Evolutionary conservation across 805 yeast species (phyloP).

Genomic region (Citeromyces matritensis): DNA sequence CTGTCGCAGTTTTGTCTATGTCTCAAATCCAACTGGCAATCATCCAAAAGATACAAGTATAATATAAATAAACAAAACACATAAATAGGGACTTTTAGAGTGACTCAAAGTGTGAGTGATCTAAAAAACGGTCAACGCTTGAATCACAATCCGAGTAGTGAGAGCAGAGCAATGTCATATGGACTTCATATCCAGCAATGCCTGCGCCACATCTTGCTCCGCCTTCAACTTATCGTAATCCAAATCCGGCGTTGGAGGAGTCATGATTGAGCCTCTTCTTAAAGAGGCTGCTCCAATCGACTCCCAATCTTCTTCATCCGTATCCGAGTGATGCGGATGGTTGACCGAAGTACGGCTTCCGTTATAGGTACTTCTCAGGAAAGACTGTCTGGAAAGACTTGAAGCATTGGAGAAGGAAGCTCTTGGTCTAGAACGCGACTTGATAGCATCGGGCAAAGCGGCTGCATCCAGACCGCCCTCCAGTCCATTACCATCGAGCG

Average conservation of each 20-base stretch:
- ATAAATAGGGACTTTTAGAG: no score
- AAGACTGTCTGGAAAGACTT: slow-evolving; percentile 20
- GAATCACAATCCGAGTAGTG: no score
- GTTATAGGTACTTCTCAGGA: slow-evolving; percentile 10
- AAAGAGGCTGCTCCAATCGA: slow-evolving; percentile 69
- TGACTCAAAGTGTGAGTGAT: no score
- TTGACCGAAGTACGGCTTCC: background rate
- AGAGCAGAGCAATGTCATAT: slow-evolving; percentile 4
- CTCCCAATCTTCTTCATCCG: slow-evolving; percentile 98
- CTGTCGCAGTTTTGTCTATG: no score
- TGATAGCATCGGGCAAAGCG: slow-evolving; percentile 11
- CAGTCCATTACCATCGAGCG: slow-evolving; percentile 11
- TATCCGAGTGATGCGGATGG: slow-evolving; percentile 34
- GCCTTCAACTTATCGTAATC: slow-evolving; percentile 4
- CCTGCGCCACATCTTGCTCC: slow-evolving; percentile 19
- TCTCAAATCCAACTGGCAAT: no score
- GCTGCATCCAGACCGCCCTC: slow-evolving; percentile 9
- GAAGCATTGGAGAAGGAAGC: slow-evolving; percentile 19
- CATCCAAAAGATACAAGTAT: no score
- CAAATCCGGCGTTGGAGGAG: slow-evolving; percentile 8
- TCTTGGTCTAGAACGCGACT: slow-evolving; percentile 12
- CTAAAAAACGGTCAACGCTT: no score
- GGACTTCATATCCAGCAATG: slow-evolving; percentile 17
- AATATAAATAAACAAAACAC: no score
- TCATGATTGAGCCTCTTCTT: slow-evolving; percentile 8